Base-by-base conservation (phyloP, 768 basidiomycete genomes). In the Wakefieldia striispora region DNA sequence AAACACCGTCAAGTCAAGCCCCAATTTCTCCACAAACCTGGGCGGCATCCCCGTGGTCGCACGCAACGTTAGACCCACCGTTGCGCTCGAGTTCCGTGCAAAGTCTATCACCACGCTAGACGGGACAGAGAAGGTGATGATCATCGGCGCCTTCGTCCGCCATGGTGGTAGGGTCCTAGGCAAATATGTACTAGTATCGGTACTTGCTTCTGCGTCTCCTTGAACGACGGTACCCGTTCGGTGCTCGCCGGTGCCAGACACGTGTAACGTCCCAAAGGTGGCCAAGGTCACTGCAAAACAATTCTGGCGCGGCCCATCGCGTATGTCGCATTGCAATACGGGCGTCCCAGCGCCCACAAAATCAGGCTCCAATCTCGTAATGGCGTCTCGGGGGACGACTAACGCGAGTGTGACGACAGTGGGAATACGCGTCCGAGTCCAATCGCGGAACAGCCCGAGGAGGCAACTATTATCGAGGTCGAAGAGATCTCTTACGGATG, bases 401-500 rank as follows among this genome's bases (percentile, higher is more conserved):
- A 74, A 57, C 14, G 61, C 58, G 33, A 74, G 43, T 7, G 64
- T 64, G 8, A 72, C 59, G 6, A 66, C 37, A 13, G 55, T 53
- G 0, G 73, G 71, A 9, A 73, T 58, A 6, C n/a, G 23, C 0
- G 40, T 36, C 50, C 38, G 26, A 0, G 47, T 45, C 66, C 66
- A 69, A 19, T 62, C 63, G 11, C 51, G 55, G 42, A 77, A 74
- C 6, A 49, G 20, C 6, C 45, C 33, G 14, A 49, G 44, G 12
- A 40, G 7, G 12, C 20, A 33, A 16, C 6, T 6, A 33, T 14
- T 33, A 16, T 33, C 33, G 33, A 33, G 33, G 33, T 33, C 33
- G 14, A 33, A 6, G 6, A 33, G 33, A 13, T 33, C 33, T 33
- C 33, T 33, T 2, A 33, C 2, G 0, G 33, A 47, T 8, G 51